Evolutionary conservation across 129 eudicot genomes (phyloP), one percentile per base, ranked within the genome.

Genomic region (Flaveria trinervia): DNA sequence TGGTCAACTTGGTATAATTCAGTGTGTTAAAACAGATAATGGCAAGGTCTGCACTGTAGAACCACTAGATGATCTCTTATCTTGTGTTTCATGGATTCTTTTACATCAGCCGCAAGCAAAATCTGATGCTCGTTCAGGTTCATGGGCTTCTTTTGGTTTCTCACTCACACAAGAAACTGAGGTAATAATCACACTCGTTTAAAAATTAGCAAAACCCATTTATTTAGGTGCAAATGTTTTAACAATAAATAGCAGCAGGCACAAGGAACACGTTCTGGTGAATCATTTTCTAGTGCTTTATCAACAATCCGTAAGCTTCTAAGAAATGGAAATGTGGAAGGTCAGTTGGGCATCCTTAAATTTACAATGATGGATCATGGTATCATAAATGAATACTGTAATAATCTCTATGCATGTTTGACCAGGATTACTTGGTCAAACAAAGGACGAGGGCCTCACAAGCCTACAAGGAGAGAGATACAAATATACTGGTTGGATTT

Each of bases 11-110:
- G 72, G 44, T 56, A 73, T 83, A 55, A 68, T n/a, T 66, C 86
- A 70, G 25, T 88, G 97, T 55, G 60, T 85, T 22, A 91, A 83
- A 73, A 66, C 52, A 70, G 97, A 88, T 45, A 73, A 75, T 72
- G 92, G 83, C 70, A 87, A 87, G 83, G 20, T 74, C 57, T 79
- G 77, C 46, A 83, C 82, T 65, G 82, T 74, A 61, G 97, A 91
- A 82, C 97, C 95, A 48, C 76, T 91, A 23, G 92, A 89, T 82
- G 84, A 84, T 83, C 97, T 91, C 83, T 81, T 91, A 66, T 89
- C 91, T 46, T 89, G 97, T 67, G 68, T 91, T 78, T 91, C 92
- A 25, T 91, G 92, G 95, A 85, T 91, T 83, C 88, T 91, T 83
- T 68, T 85, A 60, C 90, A 89, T 82, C 97, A 91, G 79, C 95